A percentile compares a stretch with the other conserved stretches of the same genome.
Evolutionary conservation across 2,329 filamentous ascomycete species (phyloP).

Genomic region (Balansia obtecta): DNA sequence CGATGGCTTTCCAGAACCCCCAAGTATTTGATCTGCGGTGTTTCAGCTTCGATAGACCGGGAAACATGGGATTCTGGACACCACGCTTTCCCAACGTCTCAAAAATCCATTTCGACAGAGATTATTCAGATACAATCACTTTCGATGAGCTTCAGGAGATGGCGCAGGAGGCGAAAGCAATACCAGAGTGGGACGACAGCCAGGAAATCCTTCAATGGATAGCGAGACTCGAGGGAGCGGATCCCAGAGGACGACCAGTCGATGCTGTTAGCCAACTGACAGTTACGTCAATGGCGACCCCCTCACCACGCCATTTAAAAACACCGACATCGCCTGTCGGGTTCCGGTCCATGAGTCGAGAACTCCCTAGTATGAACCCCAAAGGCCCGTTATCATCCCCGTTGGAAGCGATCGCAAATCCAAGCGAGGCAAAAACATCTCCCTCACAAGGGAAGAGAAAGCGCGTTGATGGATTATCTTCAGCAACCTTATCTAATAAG

Average conservation of each 20-base stretch:
- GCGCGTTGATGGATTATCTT: neutral
- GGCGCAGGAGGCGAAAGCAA: constrained; percentile 43
- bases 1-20: constrained; percentile 52
- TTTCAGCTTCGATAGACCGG: constrained; percentile 63
- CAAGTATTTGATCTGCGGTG: constrained; percentile 72
- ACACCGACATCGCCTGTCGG: neutral
- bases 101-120: constrained; percentile 68
- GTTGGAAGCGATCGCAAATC: neutral
- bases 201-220: constrained; percentile 52
- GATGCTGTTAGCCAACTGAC: constrained; percentile 35
- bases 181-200: constrained; percentile 38
- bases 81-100: constrained; percentile 64
- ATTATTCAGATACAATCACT: constrained; percentile 53
- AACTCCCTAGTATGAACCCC: neutral
- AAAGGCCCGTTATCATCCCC: constrained; percentile 1
- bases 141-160: constrained; percentile 59
- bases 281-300: constrained; percentile 22
- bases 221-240: constrained; percentile 42
- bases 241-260: constrained; percentile 30
- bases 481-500: constrained; percentile 1
- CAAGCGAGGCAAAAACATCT: constrained; percentile 1
- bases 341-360: neutral
- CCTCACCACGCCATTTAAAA: constrained; percentile 16
- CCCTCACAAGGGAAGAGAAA: constrained; percentile 1
- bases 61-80: constrained; percentile 57